Evolutionary conservation across 345 rosid species (phyloP).

Genomic region (Corchorus capsularis): DNA sequence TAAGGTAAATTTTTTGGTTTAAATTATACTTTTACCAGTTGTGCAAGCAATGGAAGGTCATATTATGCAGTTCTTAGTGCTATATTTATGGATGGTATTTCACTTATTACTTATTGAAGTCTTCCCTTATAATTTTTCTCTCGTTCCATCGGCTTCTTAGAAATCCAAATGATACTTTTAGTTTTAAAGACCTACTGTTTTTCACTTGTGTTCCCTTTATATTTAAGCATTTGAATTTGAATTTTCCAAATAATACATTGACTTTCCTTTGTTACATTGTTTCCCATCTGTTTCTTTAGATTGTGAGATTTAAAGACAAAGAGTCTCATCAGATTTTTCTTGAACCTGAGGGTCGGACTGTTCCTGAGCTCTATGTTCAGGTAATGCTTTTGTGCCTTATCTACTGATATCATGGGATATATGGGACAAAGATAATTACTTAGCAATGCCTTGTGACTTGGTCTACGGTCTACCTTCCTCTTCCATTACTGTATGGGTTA

Average conservation of each 20-base stretch:
- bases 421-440: background rate
- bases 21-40: slow-evolving; percentile 1
- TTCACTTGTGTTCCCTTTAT: background rate
- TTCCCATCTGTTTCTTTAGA: slow-evolving; percentile 36
- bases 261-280: background rate
- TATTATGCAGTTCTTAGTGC: background rate
- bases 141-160: background rate
- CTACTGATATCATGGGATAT: background rate
- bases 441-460: background rate
- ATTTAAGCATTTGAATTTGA: background rate
- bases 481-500: background rate
- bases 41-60: background rate
- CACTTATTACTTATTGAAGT: background rate
- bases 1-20: slow-evolving; percentile 51
- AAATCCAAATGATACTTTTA: background rate
- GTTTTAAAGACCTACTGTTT: background rate
- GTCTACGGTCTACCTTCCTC: background rate
- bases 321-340: slow-evolving; percentile 99
- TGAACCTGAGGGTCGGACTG: slow-evolving; percentile 96
- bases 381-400: slow-evolving; percentile 37
- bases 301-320: slow-evolving; percentile 94
- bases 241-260: background rate
- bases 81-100: background rate
- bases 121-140: background rate
- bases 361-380: slow-evolving; percentile 98